Evolutionary conservation across 2,329 filamentous ascomycete species (phyloP).

Genomic region (Lasiodiplodia sp.): DNA sequence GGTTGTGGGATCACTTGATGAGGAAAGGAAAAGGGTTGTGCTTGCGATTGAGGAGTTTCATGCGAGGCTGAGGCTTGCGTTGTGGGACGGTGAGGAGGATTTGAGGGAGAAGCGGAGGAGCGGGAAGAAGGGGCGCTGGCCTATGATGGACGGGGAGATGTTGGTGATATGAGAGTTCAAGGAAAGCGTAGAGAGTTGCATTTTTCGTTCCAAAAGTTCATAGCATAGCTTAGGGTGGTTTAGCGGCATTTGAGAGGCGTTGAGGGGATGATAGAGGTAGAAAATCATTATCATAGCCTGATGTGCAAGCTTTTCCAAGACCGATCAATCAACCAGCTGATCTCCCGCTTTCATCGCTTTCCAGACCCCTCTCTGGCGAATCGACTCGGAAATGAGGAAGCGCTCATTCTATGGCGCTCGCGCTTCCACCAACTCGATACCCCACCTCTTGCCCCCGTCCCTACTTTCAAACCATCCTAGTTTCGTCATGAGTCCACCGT

Average conservation of each 20-base stretch:
- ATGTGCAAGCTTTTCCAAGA: too few species aligned
- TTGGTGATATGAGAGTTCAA: not conserved
- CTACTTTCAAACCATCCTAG: too few species aligned
- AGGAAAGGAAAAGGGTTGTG: conserved; percentile 38
- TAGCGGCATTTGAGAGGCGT: conserved; percentile 12
- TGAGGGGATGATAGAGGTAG: not conserved
- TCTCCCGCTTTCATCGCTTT: too few species aligned
- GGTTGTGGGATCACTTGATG: conserved; percentile 37
- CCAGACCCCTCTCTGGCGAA: too few species aligned
- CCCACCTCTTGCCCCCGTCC: too few species aligned
- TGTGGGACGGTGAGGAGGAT: conserved; percentile 28
- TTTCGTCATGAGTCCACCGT: too few species aligned
- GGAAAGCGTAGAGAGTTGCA: not conserved
- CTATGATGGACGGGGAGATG: conserved; percentile 5
- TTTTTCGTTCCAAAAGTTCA: not conserved
- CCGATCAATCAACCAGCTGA: too few species aligned
- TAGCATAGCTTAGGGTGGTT: not conserved
- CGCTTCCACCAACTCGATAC: too few species aligned
- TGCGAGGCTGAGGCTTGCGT: conserved; percentile 28
- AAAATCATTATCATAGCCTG: not conserved
- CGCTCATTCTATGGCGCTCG: too few species aligned
- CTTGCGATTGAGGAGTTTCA: conserved; percentile 37
- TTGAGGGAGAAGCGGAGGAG: conserved; percentile 1
- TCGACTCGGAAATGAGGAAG: too few species aligned
- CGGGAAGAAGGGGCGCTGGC: conserved; percentile 10